Evolutionary conservation across 495 filamentous ascomycete genomes (phyloP), one percentile per base, ranked within the genome.

Genomic region (Neurospora cerealis): DNA sequence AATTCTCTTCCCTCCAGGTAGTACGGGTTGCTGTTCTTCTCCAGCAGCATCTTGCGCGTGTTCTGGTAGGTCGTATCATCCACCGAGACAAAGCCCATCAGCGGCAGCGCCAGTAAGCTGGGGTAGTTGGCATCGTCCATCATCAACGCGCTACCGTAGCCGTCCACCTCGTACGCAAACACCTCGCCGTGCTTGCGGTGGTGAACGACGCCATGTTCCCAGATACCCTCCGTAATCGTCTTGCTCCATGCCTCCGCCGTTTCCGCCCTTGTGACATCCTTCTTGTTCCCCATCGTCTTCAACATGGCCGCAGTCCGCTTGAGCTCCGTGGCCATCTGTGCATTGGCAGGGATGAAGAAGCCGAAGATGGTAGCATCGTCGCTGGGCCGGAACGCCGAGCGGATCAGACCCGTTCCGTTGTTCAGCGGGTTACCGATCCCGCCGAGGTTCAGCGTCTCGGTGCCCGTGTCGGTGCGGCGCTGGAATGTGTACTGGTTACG

Each of bases 121-220:
- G 96, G 96, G 44, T 98, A 88, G 76, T 99, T 99, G 15, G 96
- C 96, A 80, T 99, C 96, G 76, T 99, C 96, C 96, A 99, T 98
- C 39, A 99, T 81, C 70, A 97, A 92, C 5, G 89, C 86, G 15
- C 92, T 94, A 69, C 96, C 96, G 77, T 96, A 99, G 1, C 96
- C 96, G 79, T 99, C 96, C 17, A 98, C 93, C 82, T 99, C 96
- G 79, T 92, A 99, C 7, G 96, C 96, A 80, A 97, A 99, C 5
- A 99, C 96, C 28, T 92, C 84, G 38, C 96, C 96, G 75, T 91
- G 97, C 54, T 87, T 90, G 75, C 90, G 87, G 78, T 97, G 94
- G 4, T 84, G 81, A n/a, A 98, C 91, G 15, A 97, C 91, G n/a
- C 93, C 96, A 77, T 98, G 89, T 73, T 96, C 91, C 86, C 90